Percentiles rank a stretch among this genome's conserved stretches.
Evolutionary conservation across 176 grass and related monocot genomes (phyloP).

Genomic region (Luzula sylvatica): DNA sequence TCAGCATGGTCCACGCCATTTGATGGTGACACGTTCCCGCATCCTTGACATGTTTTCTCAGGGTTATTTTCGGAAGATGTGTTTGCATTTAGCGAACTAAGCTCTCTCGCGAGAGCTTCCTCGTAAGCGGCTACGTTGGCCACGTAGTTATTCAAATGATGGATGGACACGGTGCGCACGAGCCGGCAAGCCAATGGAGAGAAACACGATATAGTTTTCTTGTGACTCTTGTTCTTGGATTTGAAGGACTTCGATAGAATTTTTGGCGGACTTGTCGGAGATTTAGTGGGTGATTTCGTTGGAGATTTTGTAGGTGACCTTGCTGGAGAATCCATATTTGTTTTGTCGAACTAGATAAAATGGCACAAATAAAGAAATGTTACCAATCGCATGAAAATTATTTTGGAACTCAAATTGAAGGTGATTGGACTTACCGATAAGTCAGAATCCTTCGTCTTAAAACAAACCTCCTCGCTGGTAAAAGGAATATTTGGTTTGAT

Average conservation of each 20-base stretch:
- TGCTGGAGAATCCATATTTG: not conserved
- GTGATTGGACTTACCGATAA: slow-evolving; percentile 9
- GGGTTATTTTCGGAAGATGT: not conserved
- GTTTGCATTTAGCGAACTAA: not conserved
- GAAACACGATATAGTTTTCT: slow-evolving; percentile 1
- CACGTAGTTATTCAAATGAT: slow-evolving; percentile 12
- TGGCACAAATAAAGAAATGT: not conserved
- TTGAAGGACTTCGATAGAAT: slow-evolving; percentile 15
- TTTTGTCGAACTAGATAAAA: not conserved
- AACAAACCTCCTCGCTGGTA: not conserved
- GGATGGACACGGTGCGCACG: slow-evolving; percentile 12
- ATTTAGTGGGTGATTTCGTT: slow-evolving; percentile 9
- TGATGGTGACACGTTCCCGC: not conserved
- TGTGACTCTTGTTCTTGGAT: slow-evolving; percentile 17
- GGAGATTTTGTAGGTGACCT: not conserved
- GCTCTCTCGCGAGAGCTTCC: not conserved
- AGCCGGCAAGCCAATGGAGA: slow-evolving; percentile 7
- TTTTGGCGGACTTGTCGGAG: slow-evolving; percentile 9
- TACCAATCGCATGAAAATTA: not conserved
- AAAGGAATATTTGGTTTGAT: not conserved
- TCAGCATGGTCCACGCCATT: slow-evolving; percentile 6
- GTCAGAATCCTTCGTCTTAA: not conserved
- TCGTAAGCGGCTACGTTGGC: not conserved
- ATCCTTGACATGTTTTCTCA: slow-evolving; percentile 5
- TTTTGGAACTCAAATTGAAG: not conserved